Percentiles rank a stretch among this genome's conserved stretches.
phyloP scores from a whole-genome alignment of 257 asterid species.

The Linderniella brevidens region DNA sequence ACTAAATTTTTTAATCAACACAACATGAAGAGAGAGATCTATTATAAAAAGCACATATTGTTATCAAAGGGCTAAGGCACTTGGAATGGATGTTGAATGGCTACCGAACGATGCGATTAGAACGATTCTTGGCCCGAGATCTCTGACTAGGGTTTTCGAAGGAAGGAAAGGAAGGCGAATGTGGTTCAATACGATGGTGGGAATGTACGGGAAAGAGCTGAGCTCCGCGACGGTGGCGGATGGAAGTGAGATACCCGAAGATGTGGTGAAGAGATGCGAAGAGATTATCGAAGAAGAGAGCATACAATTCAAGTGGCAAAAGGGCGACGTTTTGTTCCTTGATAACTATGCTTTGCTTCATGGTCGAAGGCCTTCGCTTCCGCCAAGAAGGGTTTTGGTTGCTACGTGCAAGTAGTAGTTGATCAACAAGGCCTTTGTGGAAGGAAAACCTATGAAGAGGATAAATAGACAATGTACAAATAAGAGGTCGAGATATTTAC shows the following conservation, averaged over 20 bases:
- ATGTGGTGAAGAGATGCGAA: conserved; percentile 51
- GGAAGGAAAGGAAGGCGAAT: conserved; percentile 64
- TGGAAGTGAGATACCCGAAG: conserved; percentile 40
- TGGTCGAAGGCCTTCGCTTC: conserved; percentile 67
- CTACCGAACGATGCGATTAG: conserved; percentile 47
- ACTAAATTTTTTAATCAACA: no score
- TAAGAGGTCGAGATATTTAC: no score
- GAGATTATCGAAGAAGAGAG: conserved; percentile 85
- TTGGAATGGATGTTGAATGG: conserved; percentile 83
- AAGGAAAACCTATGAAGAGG: no score
- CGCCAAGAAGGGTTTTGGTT: conserved; percentile 70
- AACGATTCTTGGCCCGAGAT: conserved; percentile 45
- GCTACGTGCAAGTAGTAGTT: conserved; percentile 49
- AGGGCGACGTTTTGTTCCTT: conserved; percentile 58
- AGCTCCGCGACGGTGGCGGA: conserved; percentile 75
- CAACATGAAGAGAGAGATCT: no score
- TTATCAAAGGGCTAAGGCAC: conserved; percentile 34
- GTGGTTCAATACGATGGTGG: conserved; percentile 84
- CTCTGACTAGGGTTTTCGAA: conserved; percentile 49
- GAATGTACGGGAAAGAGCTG: conserved; percentile 73
- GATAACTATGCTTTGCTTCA: conserved; percentile 62
- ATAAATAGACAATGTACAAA: no score
- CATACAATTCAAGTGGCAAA: conserved; percentile 81
- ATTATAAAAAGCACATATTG: no score
- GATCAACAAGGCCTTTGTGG: no score